A percentile compares a stretch with the other conserved stretches of the same genome.
Conservation (phyloP, 2,329 filamentous ascomycete genomes). For the Arthrobotrys iridis region DNA sequence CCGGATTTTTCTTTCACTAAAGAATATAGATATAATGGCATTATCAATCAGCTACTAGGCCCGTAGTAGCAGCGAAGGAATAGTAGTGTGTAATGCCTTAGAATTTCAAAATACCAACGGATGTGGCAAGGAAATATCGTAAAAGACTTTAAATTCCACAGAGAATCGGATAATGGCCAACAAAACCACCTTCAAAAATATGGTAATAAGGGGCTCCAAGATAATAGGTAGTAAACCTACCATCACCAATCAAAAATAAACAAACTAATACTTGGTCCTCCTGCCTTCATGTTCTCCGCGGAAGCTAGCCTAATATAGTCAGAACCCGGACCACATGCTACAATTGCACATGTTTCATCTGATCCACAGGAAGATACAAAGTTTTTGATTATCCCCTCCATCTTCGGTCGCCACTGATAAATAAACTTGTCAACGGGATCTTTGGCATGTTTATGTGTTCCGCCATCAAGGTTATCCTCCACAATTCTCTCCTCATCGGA, state of each 20-base stretch:
- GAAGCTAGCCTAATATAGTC: conserved; percentile 25
- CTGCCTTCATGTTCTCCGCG: conserved; percentile 35
- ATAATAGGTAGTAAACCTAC: conserved; percentile 25
- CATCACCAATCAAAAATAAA: conserved; percentile 45
- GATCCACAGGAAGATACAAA: conserved; percentile 35
- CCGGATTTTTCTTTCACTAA: too few species aligned
- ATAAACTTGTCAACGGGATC: conserved; percentile 43
- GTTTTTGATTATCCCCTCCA: conserved; percentile 39
- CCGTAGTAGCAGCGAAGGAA: too few species aligned
- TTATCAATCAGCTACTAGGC: too few species aligned
- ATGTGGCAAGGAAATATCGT: too few species aligned
- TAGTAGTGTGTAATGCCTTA: too few species aligned
- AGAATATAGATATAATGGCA: too few species aligned
- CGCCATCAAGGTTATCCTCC: conserved; percentile 22
- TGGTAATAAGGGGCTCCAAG: conserved; percentile 25
- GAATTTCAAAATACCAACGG: too few species aligned
- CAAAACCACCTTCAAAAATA: conserved; percentile 32
- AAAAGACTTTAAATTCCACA: too few species aligned
- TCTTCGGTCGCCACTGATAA: conserved; percentile 39
- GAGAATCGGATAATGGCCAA: too few species aligned
- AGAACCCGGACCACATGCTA: conserved; percentile 30
- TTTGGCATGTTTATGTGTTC: conserved; percentile 26
- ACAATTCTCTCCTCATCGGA: conserved; percentile 6
- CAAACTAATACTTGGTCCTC: conserved; percentile 43
- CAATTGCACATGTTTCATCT: conserved; percentile 41